Base-by-base conservation (phyloP, 2,329 filamentous ascomycete species). In the Scedosporium dehoogii region DNA sequence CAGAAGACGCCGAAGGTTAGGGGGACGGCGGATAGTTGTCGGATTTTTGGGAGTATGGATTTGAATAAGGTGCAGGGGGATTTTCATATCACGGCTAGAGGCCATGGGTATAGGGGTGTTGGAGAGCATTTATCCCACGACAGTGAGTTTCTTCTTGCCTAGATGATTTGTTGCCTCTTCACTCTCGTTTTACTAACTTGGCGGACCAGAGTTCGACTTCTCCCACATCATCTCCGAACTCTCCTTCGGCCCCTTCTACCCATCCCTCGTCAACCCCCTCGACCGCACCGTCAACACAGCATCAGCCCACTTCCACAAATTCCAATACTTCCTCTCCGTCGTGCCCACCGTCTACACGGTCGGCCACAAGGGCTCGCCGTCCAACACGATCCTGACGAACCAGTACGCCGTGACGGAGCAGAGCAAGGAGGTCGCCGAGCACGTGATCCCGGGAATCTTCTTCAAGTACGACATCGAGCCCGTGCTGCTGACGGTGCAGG, bases 391-490 rank as follows among this genome's bases (percentile, higher is more conserved):
- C 71, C 85, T 88, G 75, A 97, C 94, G 16, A 99, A 99, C 79
- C 94, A 99, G 75, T 99, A 99, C 78, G 94, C 93, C 64, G 94
- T 96, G 0, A 97, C 92, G 0, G 91, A 92, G 71, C 92, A 97
- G 78, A 88, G 84, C 68, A 85, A 87, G 69, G 77, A 80, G 42
- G 82, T 96, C 51, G 78, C 81, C 62, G 89, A 96, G 69, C 85
- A 80, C 68, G 77, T 79, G 63, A 84, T 97, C 0, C 94, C 94
- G 0, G 94, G 94, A 38, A 86, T 99, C 65, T 99, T 97, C 73
- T 90, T 99, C 83, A 99, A 97, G 78, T 99, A 96, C 77, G 93
- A 97, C 73, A 97, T 99, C 69, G 94, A 99, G 79, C 94, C 94
- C 1, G 92, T 99, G 69, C 78, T 94, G 73, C 80, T 99, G 61